phyloP scores from a whole-genome alignment of 768 basidiomycete species.

The Lepiota brunneoincarnata region DNA sequence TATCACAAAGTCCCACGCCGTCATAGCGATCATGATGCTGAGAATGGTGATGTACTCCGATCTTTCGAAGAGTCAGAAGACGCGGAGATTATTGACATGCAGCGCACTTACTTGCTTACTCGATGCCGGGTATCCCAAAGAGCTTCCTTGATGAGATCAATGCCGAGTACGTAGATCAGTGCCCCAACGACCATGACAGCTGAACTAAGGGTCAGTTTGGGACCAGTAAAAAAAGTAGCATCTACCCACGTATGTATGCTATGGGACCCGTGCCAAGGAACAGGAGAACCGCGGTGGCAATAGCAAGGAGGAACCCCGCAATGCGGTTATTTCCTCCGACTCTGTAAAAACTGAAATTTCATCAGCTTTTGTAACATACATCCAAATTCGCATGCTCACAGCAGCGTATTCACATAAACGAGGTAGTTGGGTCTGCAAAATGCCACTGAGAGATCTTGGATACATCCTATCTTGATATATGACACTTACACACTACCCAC shows the following conservation, averaged over 20 bases:
- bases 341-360: conserved; percentile 72
- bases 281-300: conserved; percentile 68
- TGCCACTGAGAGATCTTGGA: neutral
- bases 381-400: conserved; percentile 37
- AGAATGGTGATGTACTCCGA: conserved; percentile 80
- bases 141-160: conserved; percentile 94
- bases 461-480: neutral
- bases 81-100: neutral
- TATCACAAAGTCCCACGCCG: conserved; percentile 89
- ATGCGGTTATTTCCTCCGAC: conserved; percentile 86
- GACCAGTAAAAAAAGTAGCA: neutral
- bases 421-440: conserved; percentile 74
- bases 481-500: conserved; percentile 75
- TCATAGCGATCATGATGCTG: conserved; percentile 91
- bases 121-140: conserved; percentile 94
- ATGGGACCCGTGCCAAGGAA: conserved; percentile 87
- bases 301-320: conserved; percentile 82
- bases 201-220: conserved; percentile 23
- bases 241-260: conserved; percentile 81
- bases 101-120: conserved; percentile 59
- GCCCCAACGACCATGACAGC: conserved; percentile 91
- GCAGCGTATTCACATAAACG: conserved; percentile 82
- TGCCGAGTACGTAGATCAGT: conserved; percentile 90
- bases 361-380: neutral
- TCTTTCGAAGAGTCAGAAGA: conserved; percentile 29